Percentiles rank a stretch among this genome's conserved stretches.
These are phyloP conservation scores for Dictyostelium citrinum DNA, from an alignment of 78 protist genomes.

Conservation along the genomic window DNA sequence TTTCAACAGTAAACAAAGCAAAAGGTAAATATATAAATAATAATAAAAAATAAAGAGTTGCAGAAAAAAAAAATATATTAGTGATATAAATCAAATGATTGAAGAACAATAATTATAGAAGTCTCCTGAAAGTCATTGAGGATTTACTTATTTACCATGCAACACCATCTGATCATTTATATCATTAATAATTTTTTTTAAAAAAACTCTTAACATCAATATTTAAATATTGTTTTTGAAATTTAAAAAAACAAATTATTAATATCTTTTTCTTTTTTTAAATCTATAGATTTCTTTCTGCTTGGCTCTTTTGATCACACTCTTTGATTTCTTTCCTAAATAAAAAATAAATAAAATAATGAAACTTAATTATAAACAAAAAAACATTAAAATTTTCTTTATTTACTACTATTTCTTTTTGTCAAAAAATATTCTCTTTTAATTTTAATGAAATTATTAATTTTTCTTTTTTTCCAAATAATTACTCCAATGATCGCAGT, in stretches of 20 bases:
- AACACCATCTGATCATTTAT: conserved; percentile 11
- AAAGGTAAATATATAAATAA: neutral
- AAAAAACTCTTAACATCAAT: neutral
- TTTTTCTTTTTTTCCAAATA: conserved; percentile 14
- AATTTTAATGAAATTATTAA: neutral
- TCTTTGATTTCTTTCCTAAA: too few relatives aligned
- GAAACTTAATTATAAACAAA: too few relatives aligned
- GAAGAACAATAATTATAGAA: neutral
- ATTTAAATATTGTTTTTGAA: too few relatives aligned
- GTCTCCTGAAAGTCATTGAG: neutral
- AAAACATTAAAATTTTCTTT: too few relatives aligned
- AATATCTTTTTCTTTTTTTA: neutral
- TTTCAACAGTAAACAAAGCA: neutral
- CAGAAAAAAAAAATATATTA: neutral
- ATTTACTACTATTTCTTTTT: neutral
- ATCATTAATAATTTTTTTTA: neutral
- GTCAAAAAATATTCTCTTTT: neutral
- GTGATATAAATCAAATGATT: neutral
- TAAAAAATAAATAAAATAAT: too few relatives aligned
- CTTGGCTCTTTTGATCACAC: too few relatives aligned
- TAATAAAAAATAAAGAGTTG: neutral
- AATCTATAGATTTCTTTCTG: neutral
- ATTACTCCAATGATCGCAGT: neutral
- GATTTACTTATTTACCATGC: conserved; percentile 7
- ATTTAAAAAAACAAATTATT: neutral